Evolutionary conservation across 2,329 filamentous ascomycete species (phyloP), one percentile per base, ranked within the genome.

Genomic region (Cordyceps farinosa): DNA sequence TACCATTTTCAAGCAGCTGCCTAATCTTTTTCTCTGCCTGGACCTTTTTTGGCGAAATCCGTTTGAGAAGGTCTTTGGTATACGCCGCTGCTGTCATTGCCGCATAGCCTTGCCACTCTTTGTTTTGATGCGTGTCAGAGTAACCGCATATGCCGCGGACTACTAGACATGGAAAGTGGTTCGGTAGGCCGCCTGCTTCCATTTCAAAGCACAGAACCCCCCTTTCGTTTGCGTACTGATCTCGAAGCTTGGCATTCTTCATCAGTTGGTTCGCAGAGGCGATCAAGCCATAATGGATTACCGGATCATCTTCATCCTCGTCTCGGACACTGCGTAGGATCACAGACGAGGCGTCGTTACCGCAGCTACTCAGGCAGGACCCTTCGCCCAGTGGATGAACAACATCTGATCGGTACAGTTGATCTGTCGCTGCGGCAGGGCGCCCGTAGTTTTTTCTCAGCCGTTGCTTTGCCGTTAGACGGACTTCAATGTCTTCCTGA

Each of bases 101-200:
- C n/a, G 57, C 45, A 36, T 40, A 61, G 15, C 40, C n/a, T 15
- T 61, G 57, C 57, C 57, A 61, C 34, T 5, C 7, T 4, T 61
- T 32, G 29, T 61, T 44, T n/a, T 61, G 53, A 27, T 61, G 45
- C n/a, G 29, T 42, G 27, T 61, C 57, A 1, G 45, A 30, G 42
- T 52, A 61, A 30, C 53, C 57, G 9, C 29, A 42, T 13, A 61
- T 38, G 2, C 57, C 57, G 29, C 38, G 32, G n/a, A 61, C 57
- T 2, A 61, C 47, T 2, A 61, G 10, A 22, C 59, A 32, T 3
- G 59, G 59, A 15, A 62, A 15, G 11, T 53, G 38, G 29, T 62
- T n/a, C 50, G 29, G 10, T 1, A 55, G 27, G 7, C 59, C 59
- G 8, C 45, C 57, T 8, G 10, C 47, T 52, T 61, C 57, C 57